Evolutionary conservation across 495 filamentous ascomycete species (phyloP).

Genomic region (Thermothielavioides terrestris): DNA sequence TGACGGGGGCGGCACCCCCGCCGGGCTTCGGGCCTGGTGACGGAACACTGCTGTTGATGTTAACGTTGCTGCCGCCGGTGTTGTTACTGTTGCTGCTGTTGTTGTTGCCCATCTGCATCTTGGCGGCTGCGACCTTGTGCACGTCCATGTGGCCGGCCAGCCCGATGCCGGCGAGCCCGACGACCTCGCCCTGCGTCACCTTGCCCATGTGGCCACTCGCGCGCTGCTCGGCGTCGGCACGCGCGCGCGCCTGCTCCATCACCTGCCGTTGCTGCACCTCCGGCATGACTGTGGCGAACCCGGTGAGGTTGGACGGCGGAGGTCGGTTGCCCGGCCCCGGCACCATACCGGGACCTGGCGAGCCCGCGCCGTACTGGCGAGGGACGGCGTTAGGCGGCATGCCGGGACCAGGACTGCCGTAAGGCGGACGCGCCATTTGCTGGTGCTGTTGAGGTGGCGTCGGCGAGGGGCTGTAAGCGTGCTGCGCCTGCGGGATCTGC

Average conservation of each 20-base stretch:
- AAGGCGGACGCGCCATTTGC: conserved; percentile 19
- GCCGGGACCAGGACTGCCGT: conserved; percentile 17
- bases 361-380: conserved; percentile 15
- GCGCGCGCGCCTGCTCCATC: conserved; percentile 39
- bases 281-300: conserved; percentile 31
- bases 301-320: conserved; percentile 20
- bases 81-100: not conserved
- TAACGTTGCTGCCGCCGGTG: not conserved
- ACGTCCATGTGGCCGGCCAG: conserved; percentile 29
- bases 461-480: conserved; percentile 25
- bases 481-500: conserved; percentile 22
- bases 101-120: conserved; percentile 25
- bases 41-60: too few species aligned
- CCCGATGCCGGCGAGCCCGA: conserved; percentile 31
- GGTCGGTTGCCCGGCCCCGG: conserved; percentile 7
- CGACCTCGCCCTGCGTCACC: conserved; percentile 23
- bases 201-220: conserved; percentile 29
- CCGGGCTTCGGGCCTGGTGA: not conserved
- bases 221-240: conserved; percentile 33
- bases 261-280: conserved; percentile 30
- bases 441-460: conserved; percentile 26
- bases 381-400: conserved; percentile 24
- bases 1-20: too few species aligned
- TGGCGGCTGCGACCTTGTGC: conserved; percentile 28
- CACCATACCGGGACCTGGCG: conserved; percentile 15